phyloP scores from a whole-genome alignment of 345 rosid species.

The Syzygium aromaticum region DNA sequence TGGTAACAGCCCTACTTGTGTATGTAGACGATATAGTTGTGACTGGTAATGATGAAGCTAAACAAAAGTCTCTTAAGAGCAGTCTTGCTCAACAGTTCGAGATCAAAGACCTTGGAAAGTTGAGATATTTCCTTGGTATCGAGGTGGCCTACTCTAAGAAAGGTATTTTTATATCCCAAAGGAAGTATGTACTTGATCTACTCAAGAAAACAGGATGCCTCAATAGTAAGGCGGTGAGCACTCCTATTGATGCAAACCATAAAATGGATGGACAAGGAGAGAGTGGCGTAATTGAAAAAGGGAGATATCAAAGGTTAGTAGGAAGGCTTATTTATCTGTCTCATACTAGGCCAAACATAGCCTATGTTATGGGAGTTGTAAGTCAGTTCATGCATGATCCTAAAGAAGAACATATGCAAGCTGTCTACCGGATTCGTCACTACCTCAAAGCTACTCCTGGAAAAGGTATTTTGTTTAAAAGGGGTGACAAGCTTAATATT shows the following conservation, averaged over 20 bases:
- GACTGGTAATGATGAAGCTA: not conserved
- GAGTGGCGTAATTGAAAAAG: not conserved
- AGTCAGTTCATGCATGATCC: slow-evolving; percentile 5
- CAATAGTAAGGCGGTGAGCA: not conserved
- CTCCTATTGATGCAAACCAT: not conserved
- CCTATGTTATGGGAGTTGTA: not conserved
- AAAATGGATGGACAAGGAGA: not conserved
- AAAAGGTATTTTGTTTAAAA: no score
- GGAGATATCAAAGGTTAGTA: not conserved
- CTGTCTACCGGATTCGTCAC: not conserved
- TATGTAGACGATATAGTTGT: not conserved
- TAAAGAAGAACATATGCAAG: not conserved
- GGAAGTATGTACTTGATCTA: not conserved
- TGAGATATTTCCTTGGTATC: slow-evolving; percentile 1
- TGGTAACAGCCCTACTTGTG: no score
- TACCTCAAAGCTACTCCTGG: not conserved
- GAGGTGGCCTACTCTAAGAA: not conserved
- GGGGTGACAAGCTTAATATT: no score
- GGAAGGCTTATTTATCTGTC: not conserved
- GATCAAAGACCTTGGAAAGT: not conserved
- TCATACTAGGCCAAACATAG: not conserved
- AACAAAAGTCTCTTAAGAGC: not conserved
- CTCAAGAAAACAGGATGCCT: not conserved
- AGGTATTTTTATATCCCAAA: not conserved
- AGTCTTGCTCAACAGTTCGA: not conserved